These are phyloP conservation scores for Oryza punctata DNA, from an alignment of 176 grass and related monocot genomes.

Conservation along the genomic window DNA sequence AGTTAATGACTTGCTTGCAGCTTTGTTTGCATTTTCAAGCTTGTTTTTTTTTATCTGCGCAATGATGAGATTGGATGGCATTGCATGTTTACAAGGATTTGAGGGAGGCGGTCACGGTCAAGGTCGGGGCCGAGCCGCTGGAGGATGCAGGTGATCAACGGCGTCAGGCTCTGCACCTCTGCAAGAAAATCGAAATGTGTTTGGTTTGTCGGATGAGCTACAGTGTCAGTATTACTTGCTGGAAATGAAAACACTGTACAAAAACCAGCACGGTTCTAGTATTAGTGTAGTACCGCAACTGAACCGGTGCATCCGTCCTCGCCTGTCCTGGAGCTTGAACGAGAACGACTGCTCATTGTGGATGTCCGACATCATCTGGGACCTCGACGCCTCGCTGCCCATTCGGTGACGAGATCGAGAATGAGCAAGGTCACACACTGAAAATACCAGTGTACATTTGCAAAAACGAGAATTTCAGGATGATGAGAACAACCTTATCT, in stretches of 20 bases:
- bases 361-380: constrained; percentile 54
- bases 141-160: constrained; percentile 71
- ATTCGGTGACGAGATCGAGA: background rate
- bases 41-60: no score
- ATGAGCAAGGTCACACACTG: background rate
- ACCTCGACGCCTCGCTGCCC: constrained; percentile 50
- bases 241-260: background rate
- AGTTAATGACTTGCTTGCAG: no score
- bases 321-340: constrained; percentile 76
- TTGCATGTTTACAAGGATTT: constrained; percentile 57
- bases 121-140: constrained; percentile 60
- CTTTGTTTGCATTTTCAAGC: no score
- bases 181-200: background rate
- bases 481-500: constrained; percentile 32
- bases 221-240: background rate
- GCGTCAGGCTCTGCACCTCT: constrained; percentile 72
- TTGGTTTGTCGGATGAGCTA: background rate
- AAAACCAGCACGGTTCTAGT: background rate
- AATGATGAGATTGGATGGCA: no score
- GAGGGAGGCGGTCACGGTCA: constrained; percentile 46
- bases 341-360: constrained; percentile 47
- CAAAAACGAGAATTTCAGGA: background rate
- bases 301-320: constrained; percentile 72
- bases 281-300: constrained; percentile 44
- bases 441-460: background rate